Evolutionary conservation across 441 rosid species (phyloP).

Genomic region (Erodium trifolium): DNA sequence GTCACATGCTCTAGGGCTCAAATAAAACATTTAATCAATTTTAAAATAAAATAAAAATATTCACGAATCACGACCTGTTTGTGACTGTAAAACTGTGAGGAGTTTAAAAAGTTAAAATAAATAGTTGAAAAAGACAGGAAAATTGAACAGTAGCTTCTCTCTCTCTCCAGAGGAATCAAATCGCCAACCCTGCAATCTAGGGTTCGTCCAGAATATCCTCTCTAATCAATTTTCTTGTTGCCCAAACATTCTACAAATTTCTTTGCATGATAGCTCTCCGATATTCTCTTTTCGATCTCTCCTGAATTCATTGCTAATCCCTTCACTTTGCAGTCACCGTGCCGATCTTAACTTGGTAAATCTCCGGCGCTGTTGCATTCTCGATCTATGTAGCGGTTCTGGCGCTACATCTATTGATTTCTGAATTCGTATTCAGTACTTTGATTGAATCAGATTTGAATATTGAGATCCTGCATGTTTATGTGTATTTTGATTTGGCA

Average conservation of each 20-base stretch:
- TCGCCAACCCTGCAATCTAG: conserved; percentile 9
- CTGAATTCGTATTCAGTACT: not conserved
- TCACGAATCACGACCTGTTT: too few species aligned
- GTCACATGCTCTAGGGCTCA: not conserved
- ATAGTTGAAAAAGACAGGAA: not conserved
- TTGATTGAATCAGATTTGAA: not conserved
- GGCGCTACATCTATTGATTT: not conserved
- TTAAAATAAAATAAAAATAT: too few species aligned
- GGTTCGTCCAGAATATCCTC: conserved; percentile 4
- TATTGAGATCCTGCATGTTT: not conserved
- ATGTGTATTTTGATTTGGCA: not conserved
- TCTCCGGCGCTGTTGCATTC: not conserved
- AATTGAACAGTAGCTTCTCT: not conserved
- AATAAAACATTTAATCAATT: too few species aligned
- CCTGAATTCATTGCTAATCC: not conserved
- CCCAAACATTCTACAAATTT: not conserved
- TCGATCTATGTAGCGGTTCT: not conserved
- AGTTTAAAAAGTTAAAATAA: not conserved
- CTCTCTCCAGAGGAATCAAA: not conserved
- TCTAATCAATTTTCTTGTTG: not conserved
- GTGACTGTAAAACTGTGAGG: not conserved
- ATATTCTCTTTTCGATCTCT: not conserved
- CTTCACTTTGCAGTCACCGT: not conserved
- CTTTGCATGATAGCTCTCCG: not conserved
- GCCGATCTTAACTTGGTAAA: not conserved